Evolutionary conservation across 2,329 filamentous ascomycete species (phyloP).

Genomic region (Xylariaceae sp.): DNA sequence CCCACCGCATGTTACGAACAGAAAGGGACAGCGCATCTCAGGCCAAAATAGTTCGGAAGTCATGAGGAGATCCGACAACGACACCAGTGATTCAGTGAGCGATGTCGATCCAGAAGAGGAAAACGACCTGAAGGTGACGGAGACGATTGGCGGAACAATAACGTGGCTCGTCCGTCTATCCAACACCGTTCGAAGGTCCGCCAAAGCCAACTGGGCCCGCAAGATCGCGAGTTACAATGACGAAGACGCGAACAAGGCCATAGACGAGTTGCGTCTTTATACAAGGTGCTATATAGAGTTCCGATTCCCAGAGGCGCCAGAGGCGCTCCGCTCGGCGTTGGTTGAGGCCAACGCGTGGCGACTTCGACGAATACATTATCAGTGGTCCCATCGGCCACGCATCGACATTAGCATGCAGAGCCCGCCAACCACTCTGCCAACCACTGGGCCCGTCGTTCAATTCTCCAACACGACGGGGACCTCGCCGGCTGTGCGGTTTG

Average conservation of each 20-base stretch:
- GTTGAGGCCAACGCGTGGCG: slow-evolving; percentile 12
- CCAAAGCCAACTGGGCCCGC: not conserved
- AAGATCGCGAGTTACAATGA: slow-evolving; percentile 1
- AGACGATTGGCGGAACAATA: slow-evolving; percentile 7
- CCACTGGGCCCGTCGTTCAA: not conserved
- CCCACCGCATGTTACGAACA: slow-evolving; percentile 1
- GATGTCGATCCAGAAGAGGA: slow-evolving; percentile 2
- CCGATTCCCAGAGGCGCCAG: slow-evolving; percentile 6
- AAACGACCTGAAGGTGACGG: slow-evolving; percentile 1
- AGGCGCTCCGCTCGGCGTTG: slow-evolving; percentile 1
- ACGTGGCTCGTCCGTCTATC: slow-evolving; percentile 6
- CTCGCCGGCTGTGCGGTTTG: not conserved
- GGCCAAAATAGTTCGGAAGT: not conserved
- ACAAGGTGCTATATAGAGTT: slow-evolving; percentile 7
- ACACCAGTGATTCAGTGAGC: slow-evolving; percentile 2
- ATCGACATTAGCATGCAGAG: not conserved
- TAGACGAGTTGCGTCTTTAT: slow-evolving; percentile 7
- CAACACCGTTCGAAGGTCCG: slow-evolving; percentile 6
- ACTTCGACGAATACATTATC: slow-evolving; percentile 13
- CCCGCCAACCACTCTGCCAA: not conserved
- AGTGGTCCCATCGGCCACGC: slow-evolving; percentile 8
- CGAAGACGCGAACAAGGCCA: slow-evolving; percentile 9
- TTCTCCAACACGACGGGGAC: not conserved
- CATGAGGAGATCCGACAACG: slow-evolving; percentile 2
- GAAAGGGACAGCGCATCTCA: slow-evolving; percentile 9